Percentiles rank a stretch among this genome's conserved stretches.
These are phyloP conservation scores for Persicaria tinctoria DNA, from an alignment of 148 eudicot genomes.

Conservation along the genomic window DNA sequence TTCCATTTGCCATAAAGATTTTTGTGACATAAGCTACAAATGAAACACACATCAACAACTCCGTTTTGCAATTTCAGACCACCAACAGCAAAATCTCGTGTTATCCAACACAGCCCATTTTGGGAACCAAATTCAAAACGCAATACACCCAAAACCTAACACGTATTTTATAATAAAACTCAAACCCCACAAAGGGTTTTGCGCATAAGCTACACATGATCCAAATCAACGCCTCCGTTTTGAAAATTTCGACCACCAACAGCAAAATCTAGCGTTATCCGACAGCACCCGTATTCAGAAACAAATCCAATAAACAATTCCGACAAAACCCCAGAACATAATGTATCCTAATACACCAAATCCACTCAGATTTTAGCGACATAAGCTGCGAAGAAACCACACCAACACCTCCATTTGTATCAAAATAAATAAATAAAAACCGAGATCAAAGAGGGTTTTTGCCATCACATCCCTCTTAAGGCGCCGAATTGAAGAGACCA, in stretches of 20 bases:
- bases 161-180: not conserved
- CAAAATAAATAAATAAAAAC: not conserved
- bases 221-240: not conserved
- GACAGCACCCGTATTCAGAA: not conserved
- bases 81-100: constrained; percentile 5
- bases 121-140: not conserved
- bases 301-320: not conserved
- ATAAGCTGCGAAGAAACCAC: not conserved
- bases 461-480: not conserved
- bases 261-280: not conserved
- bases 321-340: not conserved
- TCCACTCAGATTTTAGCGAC: not conserved
- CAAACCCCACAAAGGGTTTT: not conserved
- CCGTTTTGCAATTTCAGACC: not conserved
- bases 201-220: not conserved
- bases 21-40: not conserved
- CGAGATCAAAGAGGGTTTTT: not conserved
- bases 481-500: not conserved
- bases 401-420: not conserved
- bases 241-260: not conserved
- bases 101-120: not conserved
- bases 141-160: not conserved
- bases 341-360: not conserved
- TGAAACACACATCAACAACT: constrained; percentile 2
- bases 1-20: not conserved